phyloP scores from a whole-genome alignment of 2,329 filamentous ascomycete species.

The Teratosphaeriaceae sp. region DNA sequence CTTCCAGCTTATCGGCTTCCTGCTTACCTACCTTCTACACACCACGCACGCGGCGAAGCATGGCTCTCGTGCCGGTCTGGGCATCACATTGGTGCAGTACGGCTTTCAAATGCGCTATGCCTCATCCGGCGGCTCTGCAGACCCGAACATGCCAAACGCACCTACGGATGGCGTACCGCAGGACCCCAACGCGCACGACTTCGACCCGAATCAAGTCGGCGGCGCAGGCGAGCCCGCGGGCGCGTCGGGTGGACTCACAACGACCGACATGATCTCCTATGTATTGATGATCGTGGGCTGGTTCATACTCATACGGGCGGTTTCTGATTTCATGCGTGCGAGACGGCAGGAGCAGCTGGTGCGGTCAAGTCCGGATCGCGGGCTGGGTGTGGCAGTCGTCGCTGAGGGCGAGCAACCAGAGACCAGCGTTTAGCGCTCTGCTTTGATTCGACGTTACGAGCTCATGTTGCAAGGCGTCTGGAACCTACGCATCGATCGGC shows the following conservation, averaged over 20 bases:
- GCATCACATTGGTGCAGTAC: conserved; percentile 92
- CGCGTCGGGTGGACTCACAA: conserved; percentile 44
- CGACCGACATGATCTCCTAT: conserved; percentile 85
- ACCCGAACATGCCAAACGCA: conserved; percentile 11
- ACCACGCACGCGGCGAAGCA: conserved; percentile 98
- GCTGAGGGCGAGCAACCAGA: conserved; percentile 77
- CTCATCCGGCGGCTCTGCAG: conserved; percentile 25
- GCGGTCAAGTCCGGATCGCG: conserved; percentile 84
- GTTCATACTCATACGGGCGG: conserved; percentile 94
- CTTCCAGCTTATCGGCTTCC: conserved; percentile 93
- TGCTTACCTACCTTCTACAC: conserved; percentile 95
- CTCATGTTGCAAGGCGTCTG: conserved; percentile 3
- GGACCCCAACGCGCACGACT: conserved; percentile 86
- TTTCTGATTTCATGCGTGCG: conserved; percentile 83
- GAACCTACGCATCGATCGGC: background rate
- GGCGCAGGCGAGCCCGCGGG: background rate
- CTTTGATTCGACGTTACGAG: background rate
- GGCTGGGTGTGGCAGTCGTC: conserved; percentile 76
- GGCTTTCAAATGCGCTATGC: conserved; percentile 84
- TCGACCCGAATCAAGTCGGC: conserved; percentile 63
- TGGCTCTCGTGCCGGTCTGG: conserved; percentile 86
- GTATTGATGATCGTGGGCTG: conserved; percentile 94
- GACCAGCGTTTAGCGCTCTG: conserved; percentile 39
- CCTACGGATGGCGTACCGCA: conserved; percentile 52
- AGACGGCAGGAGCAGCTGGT: conserved; percentile 89